Evolutionary conservation across 2,329 filamentous ascomycete genomes (phyloP), one percentile per base, ranked within the genome.

Genomic region (Aspergillus phoenicis): DNA sequence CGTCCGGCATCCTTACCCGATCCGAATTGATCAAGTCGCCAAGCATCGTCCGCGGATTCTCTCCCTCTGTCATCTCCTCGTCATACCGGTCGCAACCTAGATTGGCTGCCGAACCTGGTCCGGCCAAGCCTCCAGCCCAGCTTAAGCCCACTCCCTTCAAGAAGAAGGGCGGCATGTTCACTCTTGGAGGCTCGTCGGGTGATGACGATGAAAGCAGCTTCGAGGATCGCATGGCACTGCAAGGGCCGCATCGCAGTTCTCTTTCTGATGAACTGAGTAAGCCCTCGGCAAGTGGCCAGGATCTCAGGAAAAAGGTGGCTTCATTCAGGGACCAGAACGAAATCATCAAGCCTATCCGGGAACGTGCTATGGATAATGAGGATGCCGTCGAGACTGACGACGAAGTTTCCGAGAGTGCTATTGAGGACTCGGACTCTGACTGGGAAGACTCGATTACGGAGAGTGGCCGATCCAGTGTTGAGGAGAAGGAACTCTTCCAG

Each of bases 11-110:
- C 52, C 73, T 75, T 1, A 68, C 74, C 5, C 70, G 74, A 6
- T 65, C 76, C 2, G 85, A 86, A 53, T 77, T 87, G 64, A 83
- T 84, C 68, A 82, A 77, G 51, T 80, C 83, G 13, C 84, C 87
- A 62, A 93, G 89, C 64, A 85, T 97, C 60, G 89, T 97, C 56
- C 90, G 91, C 65, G 93, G 93, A 60, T 97, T 97, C 77, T 91
- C 90, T 5, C 91, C 91, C 2, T 89, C 90, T 26, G 87, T 89
- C 62, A 83, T 89, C 45, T 89, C 87, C 8, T 89, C 87, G 1
- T 90, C 88, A 0, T 87, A 87, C 69, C 85, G 88, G 66, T 89
- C 80, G 64, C 85, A 81, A 70, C 86, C 77, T 63, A 83, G 84
- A 66, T 78, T 89, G 30, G 76, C 80, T 11, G 71, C 78, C 47